Evolutionary conservation across 305 asterid species (phyloP).

Genomic region (Fraxinus latifolia): DNA sequence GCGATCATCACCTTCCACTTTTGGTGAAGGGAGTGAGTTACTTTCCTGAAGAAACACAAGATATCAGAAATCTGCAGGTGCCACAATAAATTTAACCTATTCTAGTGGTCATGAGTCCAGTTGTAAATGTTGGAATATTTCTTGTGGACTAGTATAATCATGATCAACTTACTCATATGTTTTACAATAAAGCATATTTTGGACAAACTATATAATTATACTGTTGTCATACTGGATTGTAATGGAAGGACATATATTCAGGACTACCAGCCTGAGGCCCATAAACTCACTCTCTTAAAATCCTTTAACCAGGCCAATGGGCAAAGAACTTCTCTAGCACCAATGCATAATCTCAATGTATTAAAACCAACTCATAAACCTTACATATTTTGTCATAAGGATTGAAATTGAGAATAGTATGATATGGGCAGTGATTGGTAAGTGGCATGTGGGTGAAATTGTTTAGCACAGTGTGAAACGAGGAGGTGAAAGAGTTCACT

Average conservation of each 20-base stretch:
- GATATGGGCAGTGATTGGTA: neutral
- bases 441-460: neutral
- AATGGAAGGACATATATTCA: neutral
- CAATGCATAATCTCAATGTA: neutral
- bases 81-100: neutral
- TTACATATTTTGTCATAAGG: neutral
- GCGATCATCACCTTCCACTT: constrained; percentile 75
- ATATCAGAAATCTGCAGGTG: constrained; percentile 23
- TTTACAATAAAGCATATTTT: neutral
- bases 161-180: neutral
- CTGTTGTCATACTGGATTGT: neutral
- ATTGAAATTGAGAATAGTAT: neutral
- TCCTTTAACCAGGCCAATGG: neutral
- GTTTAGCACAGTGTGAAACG: neutral
- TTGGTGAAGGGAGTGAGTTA: constrained; percentile 66
- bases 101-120: neutral
- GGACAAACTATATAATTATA: neutral
- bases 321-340: neutral
- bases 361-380: neutral
- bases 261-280: neutral
- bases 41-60: constrained; percentile 51
- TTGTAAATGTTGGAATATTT: neutral
- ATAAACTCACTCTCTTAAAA: neutral
- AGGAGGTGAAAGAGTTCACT: neutral
- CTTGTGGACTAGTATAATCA: neutral